Base-by-base conservation (phyloP, 2,329 filamentous ascomycete species). In the Paecilomyces variotii region DNA sequence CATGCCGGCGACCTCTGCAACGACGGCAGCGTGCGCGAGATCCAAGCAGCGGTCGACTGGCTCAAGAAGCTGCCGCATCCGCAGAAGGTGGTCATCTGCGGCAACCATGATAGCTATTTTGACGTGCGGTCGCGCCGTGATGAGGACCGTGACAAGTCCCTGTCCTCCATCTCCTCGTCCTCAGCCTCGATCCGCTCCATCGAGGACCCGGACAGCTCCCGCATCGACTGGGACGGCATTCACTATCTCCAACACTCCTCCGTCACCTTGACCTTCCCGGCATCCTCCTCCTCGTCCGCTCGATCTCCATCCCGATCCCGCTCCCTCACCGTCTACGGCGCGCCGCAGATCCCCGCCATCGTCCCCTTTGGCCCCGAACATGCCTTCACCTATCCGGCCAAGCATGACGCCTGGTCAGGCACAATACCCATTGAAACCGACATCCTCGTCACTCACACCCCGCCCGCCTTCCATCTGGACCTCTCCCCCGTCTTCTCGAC, bases 91-190 rank as follows among this genome's bases (percentile, higher is more conserved):
- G 83, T 92, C 35, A 85, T 97, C 32, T 85, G 86, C 32, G 93
- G 93, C 0, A 97, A 97, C 70, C 93, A 97, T 72, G 93, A 97
- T 70, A 87, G 85, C 66, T 95, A 85, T 78, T 88, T 96, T 61
- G 93, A 96, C 72, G 78, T 83, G 26, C 78, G 79, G 34, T 85
- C 84, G 12, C 81, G 89, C 3, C 73, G 72, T 14, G 74, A 80
- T 9, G 78, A 82, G 53, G 85, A 90, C 68, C 78, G 80, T 32
- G 69, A 67, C 35, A 63, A 65, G 28, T 59, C 61, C 2, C 70
- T 69, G 28, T 65, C 69, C 0, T 60, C 66, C 4, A 62, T 74
- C 26, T 74, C 72, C 19, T 65, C 71, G 2, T 74, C 71, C 0
- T 68, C 72, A 0, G 70, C 71, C n/a, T 74, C 72, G 4, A 67